Evolutionary conservation across 352 stramenopile genomes (phyloP), one percentile per base, ranked within the genome.

Genomic region (Globisporangium heterothallicum): DNA sequence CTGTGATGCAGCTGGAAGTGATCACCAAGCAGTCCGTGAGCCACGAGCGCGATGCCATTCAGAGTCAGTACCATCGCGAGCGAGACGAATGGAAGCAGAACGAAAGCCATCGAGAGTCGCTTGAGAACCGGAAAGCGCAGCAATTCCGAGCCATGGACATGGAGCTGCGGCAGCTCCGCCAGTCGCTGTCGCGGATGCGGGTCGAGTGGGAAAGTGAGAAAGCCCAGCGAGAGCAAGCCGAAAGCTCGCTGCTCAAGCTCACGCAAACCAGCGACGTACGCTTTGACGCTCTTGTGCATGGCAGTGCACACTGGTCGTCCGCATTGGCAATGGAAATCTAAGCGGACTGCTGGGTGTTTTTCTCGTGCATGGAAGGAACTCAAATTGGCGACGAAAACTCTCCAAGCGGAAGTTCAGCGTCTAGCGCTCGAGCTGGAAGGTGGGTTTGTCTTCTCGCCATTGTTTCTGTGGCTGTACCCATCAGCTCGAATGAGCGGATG

Each of bases 71-170:
- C 32, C 40, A 42, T 19, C 49, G 59, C 1, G 67, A 78, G 25
- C 64, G 62, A n/a, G 56, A 80, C 45, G 62, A 78, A 13, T 82
- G 70, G 74, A 72, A 76, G 29, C 52, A 59, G 4, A 64, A 58
- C 2, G 61, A 84, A 52, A 32, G 13, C 8, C 26, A 32, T 22
- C n/a, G 59, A 21, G 52, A 61, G 4, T 53, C 51, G 14, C 29
- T 48, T 6, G 64, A 83, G 19, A 63, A 64, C 24, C 63, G 59
- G 13, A 74, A 70, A 55, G 58, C 68, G 0, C 63, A 81, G 26
- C 64, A 86, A 43, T 78, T 74, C 38, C 64, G 74, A 22, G 65
- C 50, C 24, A 60, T 86, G 59, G 77, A 86, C 36, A 42, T 83
- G 6, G 74, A 88, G 32, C 24, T 84, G 16, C 65, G 70, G 1